A percentile compares a stretch with the other conserved stretches of the same genome.
These are phyloP conservation scores for Trichoderma sp. DNA, from an alignment of 2,329 filamentous ascomycete species.

Conservation along the genomic window DNA sequence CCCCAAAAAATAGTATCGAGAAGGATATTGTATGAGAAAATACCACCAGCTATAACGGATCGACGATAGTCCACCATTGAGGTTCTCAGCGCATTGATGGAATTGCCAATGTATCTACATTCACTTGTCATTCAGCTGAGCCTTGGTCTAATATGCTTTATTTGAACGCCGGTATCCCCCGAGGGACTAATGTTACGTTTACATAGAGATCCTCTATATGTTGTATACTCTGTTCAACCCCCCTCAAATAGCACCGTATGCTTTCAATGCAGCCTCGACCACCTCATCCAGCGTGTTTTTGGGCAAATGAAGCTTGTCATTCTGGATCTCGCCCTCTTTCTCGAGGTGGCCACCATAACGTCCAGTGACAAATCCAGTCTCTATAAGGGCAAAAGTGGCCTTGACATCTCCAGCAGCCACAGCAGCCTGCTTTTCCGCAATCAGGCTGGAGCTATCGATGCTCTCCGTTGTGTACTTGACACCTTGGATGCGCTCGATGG, in stretches of 20 bases:
- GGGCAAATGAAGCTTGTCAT: slow-evolving; percentile 30
- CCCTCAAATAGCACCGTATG: neutral
- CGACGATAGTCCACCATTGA: too few species aligned
- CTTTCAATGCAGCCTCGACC: slow-evolving; percentile 19
- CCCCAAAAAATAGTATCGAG: too few species aligned
- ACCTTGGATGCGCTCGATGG: neutral
- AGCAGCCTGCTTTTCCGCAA: neutral
- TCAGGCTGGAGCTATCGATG: neutral
- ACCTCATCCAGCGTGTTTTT: slow-evolving; percentile 22
- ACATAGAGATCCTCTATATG: too few species aligned
- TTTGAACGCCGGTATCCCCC: too few species aligned
- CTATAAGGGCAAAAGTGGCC: slow-evolving; percentile 30
- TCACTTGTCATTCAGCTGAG: too few species aligned
- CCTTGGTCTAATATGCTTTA: too few species aligned
- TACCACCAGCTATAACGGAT: too few species aligned
- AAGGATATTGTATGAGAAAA: too few species aligned
- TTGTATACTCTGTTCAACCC: neutral
- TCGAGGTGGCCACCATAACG: slow-evolving; percentile 34
- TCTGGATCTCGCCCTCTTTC: slow-evolving; percentile 31
- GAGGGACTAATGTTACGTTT: too few species aligned
- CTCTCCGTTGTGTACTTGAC: neutral
- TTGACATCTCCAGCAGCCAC: slow-evolving; percentile 24
- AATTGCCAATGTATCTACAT: too few species aligned
- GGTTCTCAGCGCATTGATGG: too few species aligned
- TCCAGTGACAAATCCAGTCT: slow-evolving; percentile 33